phyloP scores from a whole-genome alignment of 495 filamentous ascomycete genomes.

The Xeromyces bisporus region DNA sequence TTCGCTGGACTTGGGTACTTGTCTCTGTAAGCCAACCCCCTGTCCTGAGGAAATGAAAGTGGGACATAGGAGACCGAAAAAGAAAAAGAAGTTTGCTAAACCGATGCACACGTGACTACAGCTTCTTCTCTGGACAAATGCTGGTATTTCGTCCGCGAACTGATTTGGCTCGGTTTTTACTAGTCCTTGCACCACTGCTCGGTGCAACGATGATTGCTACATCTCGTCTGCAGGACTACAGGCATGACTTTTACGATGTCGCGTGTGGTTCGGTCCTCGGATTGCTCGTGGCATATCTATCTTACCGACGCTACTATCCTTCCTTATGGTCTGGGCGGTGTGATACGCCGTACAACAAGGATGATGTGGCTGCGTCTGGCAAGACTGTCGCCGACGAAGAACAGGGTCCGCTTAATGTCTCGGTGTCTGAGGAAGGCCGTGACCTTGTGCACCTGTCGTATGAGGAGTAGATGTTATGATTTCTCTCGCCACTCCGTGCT shows the following conservation, averaged over 20 bases:
- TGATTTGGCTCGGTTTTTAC: conserved; percentile 47
- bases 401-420: no score
- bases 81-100: background rate
- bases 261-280: conserved; percentile 60
- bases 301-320: conserved; percentile 59
- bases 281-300: conserved; percentile 57
- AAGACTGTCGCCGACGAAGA: conserved; percentile 36
- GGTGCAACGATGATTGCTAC: conserved; percentile 79
- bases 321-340: conserved; percentile 30
- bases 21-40: conserved; percentile 39
- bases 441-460: no score
- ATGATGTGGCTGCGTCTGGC: conserved; percentile 12
- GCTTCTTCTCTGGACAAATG: conserved; percentile 63
- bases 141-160: conserved; percentile 59
- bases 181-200: conserved; percentile 45
- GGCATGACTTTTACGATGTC: conserved; percentile 92
- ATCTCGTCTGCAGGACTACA: conserved; percentile 81
- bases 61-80: background rate
- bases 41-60: no score
- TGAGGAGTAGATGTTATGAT: no score
- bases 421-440: no score
- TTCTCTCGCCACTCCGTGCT: no score
- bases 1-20: conserved; percentile 78
- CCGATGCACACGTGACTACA: conserved; percentile 4
- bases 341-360: conserved; percentile 36